phyloP scores from a whole-genome alignment of 2,329 filamentous ascomycete species.

The Elsinoe australis region DNA sequence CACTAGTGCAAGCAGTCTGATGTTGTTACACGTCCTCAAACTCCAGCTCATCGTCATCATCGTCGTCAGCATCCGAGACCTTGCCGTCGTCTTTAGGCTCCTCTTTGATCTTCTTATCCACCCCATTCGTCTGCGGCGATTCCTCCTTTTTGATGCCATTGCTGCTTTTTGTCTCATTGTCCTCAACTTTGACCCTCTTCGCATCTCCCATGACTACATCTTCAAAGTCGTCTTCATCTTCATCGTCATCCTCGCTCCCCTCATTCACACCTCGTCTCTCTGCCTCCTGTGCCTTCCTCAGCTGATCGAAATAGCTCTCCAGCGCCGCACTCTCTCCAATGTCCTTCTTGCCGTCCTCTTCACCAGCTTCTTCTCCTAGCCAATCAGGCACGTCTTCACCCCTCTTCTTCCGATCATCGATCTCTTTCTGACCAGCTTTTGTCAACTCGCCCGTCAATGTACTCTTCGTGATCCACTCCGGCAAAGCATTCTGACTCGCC shows the following conservation, averaged over 20 bases:
- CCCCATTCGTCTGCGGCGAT: slow-evolving; percentile 29
- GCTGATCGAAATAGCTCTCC: slow-evolving; percentile 59
- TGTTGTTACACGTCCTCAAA: slow-evolving; percentile 37
- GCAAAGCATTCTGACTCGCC: slow-evolving; percentile 31
- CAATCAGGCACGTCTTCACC: slow-evolving; percentile 30
- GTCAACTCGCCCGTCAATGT: slow-evolving; percentile 42
- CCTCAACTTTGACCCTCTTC: slow-evolving; percentile 24
- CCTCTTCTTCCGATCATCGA: slow-evolving; percentile 33
- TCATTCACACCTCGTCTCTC: slow-evolving; percentile 36
- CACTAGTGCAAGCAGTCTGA: background rate
- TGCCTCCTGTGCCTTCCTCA: slow-evolving; percentile 53
- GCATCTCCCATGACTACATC: slow-evolving; percentile 47
- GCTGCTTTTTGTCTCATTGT: slow-evolving; percentile 27
- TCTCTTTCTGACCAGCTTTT: slow-evolving; percentile 31
- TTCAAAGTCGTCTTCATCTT: slow-evolving; percentile 46
- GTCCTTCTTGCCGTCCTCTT: slow-evolving; percentile 44
- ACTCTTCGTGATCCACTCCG: slow-evolving; percentile 31
- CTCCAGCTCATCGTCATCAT: slow-evolving; percentile 43
- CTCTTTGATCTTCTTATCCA: slow-evolving; percentile 17
- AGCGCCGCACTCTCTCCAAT: slow-evolving; percentile 52
- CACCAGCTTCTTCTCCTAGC: slow-evolving; percentile 36
- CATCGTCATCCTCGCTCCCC: slow-evolving; percentile 46
- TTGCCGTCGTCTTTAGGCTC: slow-evolving; percentile 22
- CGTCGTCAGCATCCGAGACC: slow-evolving; percentile 37
- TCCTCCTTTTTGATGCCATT: slow-evolving; percentile 34